Base-by-base conservation (phyloP, 148 eudicot species). In the Bassia scoparia region DNA sequence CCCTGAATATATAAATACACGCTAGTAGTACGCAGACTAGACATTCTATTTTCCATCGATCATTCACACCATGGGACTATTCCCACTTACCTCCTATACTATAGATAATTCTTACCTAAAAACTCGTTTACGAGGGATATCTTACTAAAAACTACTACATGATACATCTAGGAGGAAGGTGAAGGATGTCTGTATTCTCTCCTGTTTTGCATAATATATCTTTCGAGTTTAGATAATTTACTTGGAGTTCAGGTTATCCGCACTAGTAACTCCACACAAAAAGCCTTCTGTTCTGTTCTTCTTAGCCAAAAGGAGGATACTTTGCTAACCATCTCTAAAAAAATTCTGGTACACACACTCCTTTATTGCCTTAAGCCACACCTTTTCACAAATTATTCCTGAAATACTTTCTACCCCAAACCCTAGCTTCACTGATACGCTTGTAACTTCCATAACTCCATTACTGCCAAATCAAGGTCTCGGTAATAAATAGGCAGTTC, bases 391-490 rank as follows among this genome's bases (percentile, higher is more conserved):
- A 77, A 62, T 77, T 77, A 56, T 62, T 43, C 64, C 70, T 77
- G 68, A 77, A 77, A 46, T 77, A 77, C 62, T 34, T 49, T 4
- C 63, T 52, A 69, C 74, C 70, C 79, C 79, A 76, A 61, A 52
- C 62, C 60, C 38, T 52, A 20, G 79, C n/a, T 26, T 69, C 69
- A n/a, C 50, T 38, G 29, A 64, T 76, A 76, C n/a, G 61, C 69
- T 69, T 62, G 61, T 50, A n/a, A 35, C 44, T 70, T 54, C 69
- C 79, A 29, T 70, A 49, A 14, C 27, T 61, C 54, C 80, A 20
- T 80, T 80, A 30, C 37, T 68, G 44, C 83, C 62, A 81, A 68
- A 61, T 81, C 83, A 33, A 81, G 83, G 69, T 81, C n/a, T 63
- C 80, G 77, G 27, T 77, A 73, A 50, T 77, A 81, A 43, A 61